phyloP scores from a whole-genome alignment of 225 moss, liverwort and hornwort species.

The Neckera pumila region DNA sequence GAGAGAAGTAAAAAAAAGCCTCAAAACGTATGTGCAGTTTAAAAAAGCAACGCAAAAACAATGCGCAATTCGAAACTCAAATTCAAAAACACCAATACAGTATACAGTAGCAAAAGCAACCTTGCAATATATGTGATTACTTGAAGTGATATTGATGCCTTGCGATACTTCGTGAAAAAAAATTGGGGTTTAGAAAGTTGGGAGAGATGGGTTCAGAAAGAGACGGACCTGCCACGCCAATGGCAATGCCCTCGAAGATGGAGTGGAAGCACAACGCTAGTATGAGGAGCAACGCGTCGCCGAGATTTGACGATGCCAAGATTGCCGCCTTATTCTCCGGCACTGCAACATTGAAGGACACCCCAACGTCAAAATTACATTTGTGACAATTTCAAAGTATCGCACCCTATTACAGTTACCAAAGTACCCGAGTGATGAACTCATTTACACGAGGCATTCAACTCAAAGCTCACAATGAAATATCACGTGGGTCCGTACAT shows the following conservation, averaged over 20 bases:
- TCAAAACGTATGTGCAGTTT: neutral
- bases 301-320: slow-evolving; percentile 32
- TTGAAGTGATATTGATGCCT: neutral
- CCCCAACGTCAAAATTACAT: neutral
- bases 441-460: neutral
- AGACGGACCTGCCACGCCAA: slow-evolving; percentile 59
- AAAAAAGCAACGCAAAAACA: neutral
- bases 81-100: neutral
- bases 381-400: neutral
- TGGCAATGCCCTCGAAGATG: slow-evolving; percentile 83
- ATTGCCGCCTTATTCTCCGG: slow-evolving; percentile 22
- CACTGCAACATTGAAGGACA: neutral
- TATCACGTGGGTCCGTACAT: neutral
- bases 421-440: neutral
- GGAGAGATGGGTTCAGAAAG: neutral
- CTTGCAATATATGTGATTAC: neutral
- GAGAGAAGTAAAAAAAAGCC: too few species aligned
- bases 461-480: neutral
- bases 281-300: slow-evolving; percentile 59
- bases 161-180: neutral
- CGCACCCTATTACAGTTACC: neutral
- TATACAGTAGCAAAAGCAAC: neutral
- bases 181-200: neutral
- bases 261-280: slow-evolving; percentile 90
- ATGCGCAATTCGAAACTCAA: neutral